phyloP scores from a whole-genome alignment of 306 rosid genomes.

The Prunus mira region DNA sequence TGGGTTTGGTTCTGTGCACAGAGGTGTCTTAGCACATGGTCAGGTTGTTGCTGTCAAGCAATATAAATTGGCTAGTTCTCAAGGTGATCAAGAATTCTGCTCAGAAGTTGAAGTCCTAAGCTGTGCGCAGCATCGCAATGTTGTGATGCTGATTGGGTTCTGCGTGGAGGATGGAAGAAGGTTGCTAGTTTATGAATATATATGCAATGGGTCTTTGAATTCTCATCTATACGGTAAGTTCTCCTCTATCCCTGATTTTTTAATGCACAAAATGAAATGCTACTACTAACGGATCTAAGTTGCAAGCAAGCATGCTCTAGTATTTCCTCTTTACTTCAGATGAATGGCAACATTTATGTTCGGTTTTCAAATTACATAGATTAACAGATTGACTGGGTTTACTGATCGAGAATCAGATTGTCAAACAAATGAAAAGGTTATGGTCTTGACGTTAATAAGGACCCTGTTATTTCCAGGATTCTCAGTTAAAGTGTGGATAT shows the following conservation, averaged over 20 bases:
- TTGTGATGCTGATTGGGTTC: slow-evolving; percentile 87
- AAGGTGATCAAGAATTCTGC: slow-evolving; percentile 94
- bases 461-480: no score
- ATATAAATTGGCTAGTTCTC: slow-evolving; percentile 80
- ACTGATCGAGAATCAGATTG: no score
- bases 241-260: neutral
- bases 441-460: no score
- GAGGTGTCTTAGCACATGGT: slow-evolving; percentile 71
- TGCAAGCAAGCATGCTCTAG: no score
- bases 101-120: slow-evolving; percentile 95
- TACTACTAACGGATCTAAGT: no score
- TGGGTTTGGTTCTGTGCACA: slow-evolving; percentile 93
- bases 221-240: slow-evolving; percentile 80
- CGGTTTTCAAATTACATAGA: no score
- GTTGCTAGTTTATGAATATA: slow-evolving; percentile 84
- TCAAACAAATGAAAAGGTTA: no score
- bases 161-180: slow-evolving; percentile 91
- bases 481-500: neutral
- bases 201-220: slow-evolving; percentile 91
- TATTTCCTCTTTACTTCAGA: no score
- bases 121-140: slow-evolving; percentile 97
- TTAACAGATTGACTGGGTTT: no score
- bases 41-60: slow-evolving; percentile 91
- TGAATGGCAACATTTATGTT: no score
- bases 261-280: neutral